phyloP scores from a whole-genome alignment of 1,284 basidiomycete species.

The Ceraceosorus guamensis region DNA sequence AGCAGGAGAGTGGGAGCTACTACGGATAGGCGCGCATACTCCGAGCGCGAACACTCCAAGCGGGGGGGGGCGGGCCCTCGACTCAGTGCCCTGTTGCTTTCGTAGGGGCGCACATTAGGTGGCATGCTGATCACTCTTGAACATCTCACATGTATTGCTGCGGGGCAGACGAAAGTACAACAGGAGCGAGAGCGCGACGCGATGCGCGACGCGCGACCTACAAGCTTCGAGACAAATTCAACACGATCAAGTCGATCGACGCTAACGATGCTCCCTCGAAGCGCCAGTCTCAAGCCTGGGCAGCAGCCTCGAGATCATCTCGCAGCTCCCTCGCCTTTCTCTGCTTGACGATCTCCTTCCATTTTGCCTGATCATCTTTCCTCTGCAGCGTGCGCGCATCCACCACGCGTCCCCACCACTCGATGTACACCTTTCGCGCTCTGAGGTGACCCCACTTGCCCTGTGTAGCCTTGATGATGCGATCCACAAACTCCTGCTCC shows the following conservation, averaged over 20 bases:
- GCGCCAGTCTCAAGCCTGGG: background rate
- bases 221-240: background rate
- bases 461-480: background rate
- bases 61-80: background rate
- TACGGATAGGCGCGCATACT: background rate
- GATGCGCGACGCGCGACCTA: no score
- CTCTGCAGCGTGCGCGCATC: conserved; percentile 11
- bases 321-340: conserved; percentile 12
- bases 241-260: background rate
- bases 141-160: background rate
- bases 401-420: conserved; percentile 20
- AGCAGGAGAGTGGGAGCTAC: conserved; percentile 7
- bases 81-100: background rate
- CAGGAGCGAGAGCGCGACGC: no score
- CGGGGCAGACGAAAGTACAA: background rate
- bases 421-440: conserved; percentile 14
- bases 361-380: conserved; percentile 14
- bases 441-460: background rate
- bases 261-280: background rate
- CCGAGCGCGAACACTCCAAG: background rate
- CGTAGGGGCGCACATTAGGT: background rate
- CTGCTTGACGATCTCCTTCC: conserved; percentile 8
- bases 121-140: background rate
- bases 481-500: conserved; percentile 8
- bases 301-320: background rate